Conservation (phyloP, 2,329 filamentous ascomycete genomes). For the Paecilomyces formosus region DNA sequence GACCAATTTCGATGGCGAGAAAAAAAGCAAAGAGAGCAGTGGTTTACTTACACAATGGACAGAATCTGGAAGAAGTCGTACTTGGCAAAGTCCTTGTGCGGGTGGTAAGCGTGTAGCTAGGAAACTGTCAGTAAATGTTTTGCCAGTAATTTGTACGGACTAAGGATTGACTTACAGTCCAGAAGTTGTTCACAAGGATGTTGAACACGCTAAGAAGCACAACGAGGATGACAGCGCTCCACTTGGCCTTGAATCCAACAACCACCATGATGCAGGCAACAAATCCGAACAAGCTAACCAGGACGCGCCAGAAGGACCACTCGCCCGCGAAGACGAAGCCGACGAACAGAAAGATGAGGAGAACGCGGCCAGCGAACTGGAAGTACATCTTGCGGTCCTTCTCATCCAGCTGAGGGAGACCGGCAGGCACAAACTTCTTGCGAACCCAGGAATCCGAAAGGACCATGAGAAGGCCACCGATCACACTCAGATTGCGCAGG, state of each 20-base stretch:
- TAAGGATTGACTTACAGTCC: constrained; percentile 65
- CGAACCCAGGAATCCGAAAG: constrained; percentile 96
- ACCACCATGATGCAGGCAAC: constrained; percentile 97
- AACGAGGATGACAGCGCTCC: constrained; percentile 90
- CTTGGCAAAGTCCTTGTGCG: constrained; percentile 99
- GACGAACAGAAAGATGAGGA: constrained; percentile 95
- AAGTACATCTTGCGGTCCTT: constrained; percentile 99
- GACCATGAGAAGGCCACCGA: constrained; percentile 96
- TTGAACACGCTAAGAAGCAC: constrained; percentile 96
- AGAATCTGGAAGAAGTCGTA: constrained; percentile 99
- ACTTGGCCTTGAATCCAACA: constrained; percentile 99
- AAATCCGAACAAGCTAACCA: constrained; percentile 77
- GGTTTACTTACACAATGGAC: constrained; percentile 75
- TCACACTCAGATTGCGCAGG: constrained; percentile 94
- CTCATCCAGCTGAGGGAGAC: constrained; percentile 88
- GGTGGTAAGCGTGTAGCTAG: constrained; percentile 92
- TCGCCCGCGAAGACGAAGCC: constrained; percentile 93
- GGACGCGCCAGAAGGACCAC: constrained; percentile 81
- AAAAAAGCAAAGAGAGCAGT: not conserved
- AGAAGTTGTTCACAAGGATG: constrained; percentile 98
- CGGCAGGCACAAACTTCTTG: constrained; percentile 94
- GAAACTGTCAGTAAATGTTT: constrained; percentile 10
- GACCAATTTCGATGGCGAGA: not conserved
- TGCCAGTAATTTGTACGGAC: not conserved
- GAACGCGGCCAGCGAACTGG: constrained; percentile 88